Evolutionary conservation across 2,329 filamentous ascomycete species (phyloP).

Genomic region (Xylaria sp.): DNA sequence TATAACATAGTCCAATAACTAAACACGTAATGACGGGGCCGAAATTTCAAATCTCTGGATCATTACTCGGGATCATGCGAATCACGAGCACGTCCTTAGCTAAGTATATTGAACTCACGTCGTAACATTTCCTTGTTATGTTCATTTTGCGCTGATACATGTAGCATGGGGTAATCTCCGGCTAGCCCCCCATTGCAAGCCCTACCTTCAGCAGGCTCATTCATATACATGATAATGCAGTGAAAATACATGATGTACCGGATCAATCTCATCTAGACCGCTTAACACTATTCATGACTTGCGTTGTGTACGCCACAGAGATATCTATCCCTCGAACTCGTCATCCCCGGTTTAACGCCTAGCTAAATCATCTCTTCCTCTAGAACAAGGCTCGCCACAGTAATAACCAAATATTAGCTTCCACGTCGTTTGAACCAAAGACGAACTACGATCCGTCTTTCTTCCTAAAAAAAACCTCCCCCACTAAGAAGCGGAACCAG

Average conservation of each 20-base stretch:
- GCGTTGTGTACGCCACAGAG: background rate
- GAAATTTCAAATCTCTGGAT: background rate
- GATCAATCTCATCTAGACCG: background rate
- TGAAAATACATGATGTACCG: constrained; percentile 25
- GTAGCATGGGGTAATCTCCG: background rate
- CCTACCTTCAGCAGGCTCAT: constrained; percentile 25
- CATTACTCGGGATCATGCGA: background rate
- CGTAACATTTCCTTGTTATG: background rate
- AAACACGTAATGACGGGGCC: background rate
- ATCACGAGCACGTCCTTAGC: background rate
- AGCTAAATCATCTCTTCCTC: background rate
- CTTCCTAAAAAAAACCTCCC: background rate
- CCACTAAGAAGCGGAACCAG: constrained; percentile 14
- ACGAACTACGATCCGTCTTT: background rate
- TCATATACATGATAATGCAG: constrained; percentile 35
- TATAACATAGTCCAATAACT: too few species aligned
- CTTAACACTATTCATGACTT: background rate
- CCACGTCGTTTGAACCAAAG: constrained; percentile 4
- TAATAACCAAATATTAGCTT: background rate
- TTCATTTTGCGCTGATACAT: background rate
- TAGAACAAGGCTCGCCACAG: constrained; percentile 6
- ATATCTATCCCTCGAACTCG: constrained; percentile 2
- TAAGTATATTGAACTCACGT: background rate
- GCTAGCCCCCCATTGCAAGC: background rate
- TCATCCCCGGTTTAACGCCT: background rate